A percentile compares a stretch with the other conserved stretches of the same genome.
phyloP scores from a whole-genome alignment of 352 stramenopile species.

The Pythium vanterpoolii region DNA sequence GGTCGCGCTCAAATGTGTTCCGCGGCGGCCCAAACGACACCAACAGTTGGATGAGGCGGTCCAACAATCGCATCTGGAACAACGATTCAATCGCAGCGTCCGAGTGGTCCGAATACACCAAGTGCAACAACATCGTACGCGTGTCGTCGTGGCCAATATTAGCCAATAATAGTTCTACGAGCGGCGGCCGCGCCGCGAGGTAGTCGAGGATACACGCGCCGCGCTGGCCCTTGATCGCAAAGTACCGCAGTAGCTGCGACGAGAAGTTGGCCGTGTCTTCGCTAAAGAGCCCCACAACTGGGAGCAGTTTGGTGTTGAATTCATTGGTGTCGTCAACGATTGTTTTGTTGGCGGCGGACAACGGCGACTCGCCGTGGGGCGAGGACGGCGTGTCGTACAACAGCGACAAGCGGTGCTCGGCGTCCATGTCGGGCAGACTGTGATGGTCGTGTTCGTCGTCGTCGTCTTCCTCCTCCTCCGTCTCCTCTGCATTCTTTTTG shows the following conservation, averaged over 20 bases:
- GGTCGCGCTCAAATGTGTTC: slow-evolving; percentile 69
- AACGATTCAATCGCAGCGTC: slow-evolving; percentile 66
- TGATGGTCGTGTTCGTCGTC: slow-evolving; percentile 24
- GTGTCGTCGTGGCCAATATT: slow-evolving; percentile 84
- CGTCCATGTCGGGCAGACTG: slow-evolving; percentile 9
- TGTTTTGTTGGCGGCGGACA: slow-evolving; percentile 26
- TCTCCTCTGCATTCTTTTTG: neutral
- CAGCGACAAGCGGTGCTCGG: slow-evolving; percentile 11
- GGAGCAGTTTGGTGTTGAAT: neutral
- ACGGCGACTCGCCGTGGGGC: neutral
- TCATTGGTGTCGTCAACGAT: neutral
- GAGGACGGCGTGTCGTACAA: neutral
- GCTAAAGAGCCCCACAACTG: slow-evolving; percentile 65
- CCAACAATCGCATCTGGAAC: slow-evolving; percentile 67
- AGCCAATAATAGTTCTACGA: slow-evolving; percentile 70
- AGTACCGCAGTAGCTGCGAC: slow-evolving; percentile 79
- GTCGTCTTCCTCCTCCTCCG: slow-evolving; percentile 8
- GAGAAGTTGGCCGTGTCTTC: slow-evolving; percentile 77
- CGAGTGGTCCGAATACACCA: slow-evolving; percentile 85
- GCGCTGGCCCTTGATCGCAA: slow-evolving; percentile 73
- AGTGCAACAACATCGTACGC: slow-evolving; percentile 65
- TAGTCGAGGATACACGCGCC: slow-evolving; percentile 76
- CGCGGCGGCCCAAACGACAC: slow-evolving; percentile 69
- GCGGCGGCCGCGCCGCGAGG: slow-evolving; percentile 44
- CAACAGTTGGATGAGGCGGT: slow-evolving; percentile 75